Conservation (phyloP, 140 eudicot genomes). For the Senecio squalidus region DNA sequence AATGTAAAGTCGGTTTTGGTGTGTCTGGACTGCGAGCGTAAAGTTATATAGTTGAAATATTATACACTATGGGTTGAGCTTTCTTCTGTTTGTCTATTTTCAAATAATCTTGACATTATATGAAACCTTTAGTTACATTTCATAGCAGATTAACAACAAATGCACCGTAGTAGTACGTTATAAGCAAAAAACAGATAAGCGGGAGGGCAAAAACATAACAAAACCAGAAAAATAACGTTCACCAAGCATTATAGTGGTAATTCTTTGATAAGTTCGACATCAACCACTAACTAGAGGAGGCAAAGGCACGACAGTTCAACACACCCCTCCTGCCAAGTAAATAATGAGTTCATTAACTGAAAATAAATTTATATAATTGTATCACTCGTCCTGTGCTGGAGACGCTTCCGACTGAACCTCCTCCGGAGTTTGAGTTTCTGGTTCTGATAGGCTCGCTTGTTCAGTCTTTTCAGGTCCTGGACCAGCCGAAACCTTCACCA, state of each 20-base stretch:
- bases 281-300: conserved; percentile 31
- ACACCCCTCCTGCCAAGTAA: conserved; percentile 35
- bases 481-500: conserved; percentile 84
- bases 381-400: conserved; percentile 23
- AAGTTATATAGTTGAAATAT: conserved; percentile 21
- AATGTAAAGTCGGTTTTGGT: conserved; percentile 21
- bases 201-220: conserved; percentile 9
- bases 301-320: conserved; percentile 28
- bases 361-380: conserved; percentile 13
- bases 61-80: conserved; percentile 11
- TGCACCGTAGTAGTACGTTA: neutral
- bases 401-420: conserved; percentile 12
- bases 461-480: conserved; percentile 59
- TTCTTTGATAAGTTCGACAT: conserved; percentile 9
- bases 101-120: neutral
- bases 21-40: conserved; percentile 27
- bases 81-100: conserved; percentile 2
- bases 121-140: neutral
- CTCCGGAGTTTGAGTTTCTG: conserved; percentile 22
- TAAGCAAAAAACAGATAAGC: neutral
- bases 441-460: conserved; percentile 24
- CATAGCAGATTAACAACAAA: neutral
- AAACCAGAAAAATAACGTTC: neutral
- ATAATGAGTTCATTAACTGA: conserved; percentile 24
- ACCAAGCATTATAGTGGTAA: conserved; percentile 17